Evolutionary conservation across 345 rosid genomes (phyloP).

Genomic region (Alliaria petiolata): DNA sequence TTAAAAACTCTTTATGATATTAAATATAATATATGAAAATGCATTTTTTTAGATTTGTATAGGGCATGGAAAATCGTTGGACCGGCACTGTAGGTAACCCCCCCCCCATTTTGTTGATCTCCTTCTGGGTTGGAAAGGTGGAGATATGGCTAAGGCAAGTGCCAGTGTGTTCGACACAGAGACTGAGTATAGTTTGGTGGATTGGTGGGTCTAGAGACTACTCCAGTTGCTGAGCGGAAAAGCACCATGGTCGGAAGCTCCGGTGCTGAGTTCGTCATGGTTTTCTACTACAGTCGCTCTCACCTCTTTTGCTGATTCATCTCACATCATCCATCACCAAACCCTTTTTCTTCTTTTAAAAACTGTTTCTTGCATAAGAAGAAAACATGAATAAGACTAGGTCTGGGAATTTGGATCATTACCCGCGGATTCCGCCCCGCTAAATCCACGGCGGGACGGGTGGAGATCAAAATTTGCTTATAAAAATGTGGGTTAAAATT

Average conservation of each 20-base stretch:
- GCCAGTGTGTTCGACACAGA: slow-evolving; percentile 36
- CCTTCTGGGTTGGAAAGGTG: slow-evolving; percentile 34
- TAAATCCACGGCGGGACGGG: no score
- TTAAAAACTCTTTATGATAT: no score
- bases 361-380: slow-evolving; percentile 2
- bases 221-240: slow-evolving; percentile 27
- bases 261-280: slow-evolving; percentile 49
- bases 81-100: no score
- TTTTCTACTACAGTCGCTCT: slow-evolving; percentile 38
- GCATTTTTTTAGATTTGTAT: no score
- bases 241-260: slow-evolving; percentile 41
- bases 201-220: slow-evolving; percentile 47
- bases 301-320: background rate
- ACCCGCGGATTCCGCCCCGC: no score
- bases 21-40: no score
- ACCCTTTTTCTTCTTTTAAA: background rate
- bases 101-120: slow-evolving; percentile 28
- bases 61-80: no score
- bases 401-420: no score
- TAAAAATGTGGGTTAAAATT: no score
- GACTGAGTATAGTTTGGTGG: slow-evolving; percentile 33
- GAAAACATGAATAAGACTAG: background rate
- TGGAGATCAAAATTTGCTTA: no score
- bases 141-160: slow-evolving; percentile 40
- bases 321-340: background rate